These are phyloP conservation scores for Tylopilus sp. DNA, from an alignment of 768 basidiomycete genomes.

Conservation along the genomic window DNA sequence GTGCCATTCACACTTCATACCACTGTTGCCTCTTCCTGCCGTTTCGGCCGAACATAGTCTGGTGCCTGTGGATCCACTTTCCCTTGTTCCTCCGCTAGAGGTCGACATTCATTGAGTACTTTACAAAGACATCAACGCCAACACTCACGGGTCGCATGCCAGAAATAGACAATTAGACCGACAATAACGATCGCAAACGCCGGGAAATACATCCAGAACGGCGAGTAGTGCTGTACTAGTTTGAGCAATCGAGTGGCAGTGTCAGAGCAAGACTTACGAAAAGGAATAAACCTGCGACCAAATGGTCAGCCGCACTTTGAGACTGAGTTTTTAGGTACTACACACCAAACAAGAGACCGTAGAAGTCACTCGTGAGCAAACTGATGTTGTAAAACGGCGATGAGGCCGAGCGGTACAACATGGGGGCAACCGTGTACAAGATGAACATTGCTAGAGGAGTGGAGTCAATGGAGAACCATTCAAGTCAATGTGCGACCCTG, in stretches of 20 bases:
- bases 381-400: conserved; percentile 85
- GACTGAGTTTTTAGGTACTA: not conserved
- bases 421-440: conserved; percentile 81
- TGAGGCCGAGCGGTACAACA: conserved; percentile 82
- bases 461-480: not conserved
- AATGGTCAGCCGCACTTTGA: conserved; percentile 6
- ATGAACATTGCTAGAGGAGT: conserved; percentile 67
- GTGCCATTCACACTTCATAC: conserved; percentile 4
- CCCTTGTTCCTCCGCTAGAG: conserved; percentile 71
- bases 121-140: not conserved
- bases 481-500: not conserved
- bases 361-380: conserved; percentile 85
- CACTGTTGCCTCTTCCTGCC: conserved; percentile 12
- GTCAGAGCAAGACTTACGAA: conserved; percentile 37
- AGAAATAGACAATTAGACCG: conserved; percentile 83
- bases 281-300: conserved; percentile 43
- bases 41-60: conserved; percentile 44
- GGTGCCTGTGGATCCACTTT: conserved; percentile 57
- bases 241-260: not conserved
- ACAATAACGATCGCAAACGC: conserved; percentile 66
- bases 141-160: conserved; percentile 74
- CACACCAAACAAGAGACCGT: conserved; percentile 71
- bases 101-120: conserved; percentile 8
- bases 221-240: conserved; percentile 60
- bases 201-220: conserved; percentile 88